phyloP scores from a whole-genome alignment of 345 rosid genomes.

The Ailanthus altissimus region DNA sequence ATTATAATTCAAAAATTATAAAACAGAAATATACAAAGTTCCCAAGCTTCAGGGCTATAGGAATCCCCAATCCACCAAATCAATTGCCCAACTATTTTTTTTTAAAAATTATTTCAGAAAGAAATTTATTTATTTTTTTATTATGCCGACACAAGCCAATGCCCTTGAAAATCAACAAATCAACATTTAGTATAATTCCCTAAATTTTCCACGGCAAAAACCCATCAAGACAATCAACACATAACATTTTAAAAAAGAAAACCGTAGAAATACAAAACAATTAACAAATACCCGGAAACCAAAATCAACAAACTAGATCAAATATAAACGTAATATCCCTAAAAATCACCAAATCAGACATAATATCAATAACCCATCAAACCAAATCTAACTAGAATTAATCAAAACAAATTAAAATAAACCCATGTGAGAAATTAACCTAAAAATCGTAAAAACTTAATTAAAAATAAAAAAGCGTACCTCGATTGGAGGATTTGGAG shows the following conservation, averaged over 20 bases:
- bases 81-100: neutral
- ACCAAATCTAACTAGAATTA: neutral
- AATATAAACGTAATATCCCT: neutral
- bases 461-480: conserved; percentile 31
- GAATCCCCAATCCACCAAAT: neutral
- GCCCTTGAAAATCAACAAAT: conserved; percentile 17
- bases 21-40: conserved; percentile 8
- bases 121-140: neutral
- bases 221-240: conserved; percentile 15
- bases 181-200: conserved; percentile 16
- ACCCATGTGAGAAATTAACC: neutral
- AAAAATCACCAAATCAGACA: conserved; percentile 11
- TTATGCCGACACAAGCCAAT: neutral
- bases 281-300: conserved; percentile 8
- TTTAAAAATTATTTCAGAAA: neutral
- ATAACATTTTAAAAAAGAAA: conserved; percentile 1
- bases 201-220: conserved; percentile 9
- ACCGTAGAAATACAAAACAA: conserved; percentile 2
- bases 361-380: conserved; percentile 10
- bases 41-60: neutral
- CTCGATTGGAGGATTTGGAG: conserved; percentile 60
- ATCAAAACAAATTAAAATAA: neutral
- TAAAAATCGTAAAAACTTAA: neutral
- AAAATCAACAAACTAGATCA: conserved; percentile 5
- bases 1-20: conserved; percentile 5